Evolutionary conservation across 2,329 filamentous ascomycete genomes (phyloP).

Genomic region (Stemphylium vesicarium): DNA sequence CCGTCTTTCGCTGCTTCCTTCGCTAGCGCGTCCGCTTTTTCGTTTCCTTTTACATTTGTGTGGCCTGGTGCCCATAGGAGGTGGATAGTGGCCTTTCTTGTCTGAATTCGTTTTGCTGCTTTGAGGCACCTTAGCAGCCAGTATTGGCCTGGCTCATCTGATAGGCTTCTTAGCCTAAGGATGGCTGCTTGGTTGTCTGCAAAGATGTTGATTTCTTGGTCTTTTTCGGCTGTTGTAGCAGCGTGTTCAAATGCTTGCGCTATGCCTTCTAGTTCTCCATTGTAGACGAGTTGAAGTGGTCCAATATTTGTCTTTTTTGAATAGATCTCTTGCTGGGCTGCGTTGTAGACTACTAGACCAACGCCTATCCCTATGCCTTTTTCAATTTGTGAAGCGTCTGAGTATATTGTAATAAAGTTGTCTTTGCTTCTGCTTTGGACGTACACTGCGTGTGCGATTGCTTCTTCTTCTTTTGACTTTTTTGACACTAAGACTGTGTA

Average conservation of each 20-base stretch:
- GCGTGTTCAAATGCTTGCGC: not conserved
- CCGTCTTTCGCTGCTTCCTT: not conserved
- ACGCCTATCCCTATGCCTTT: not conserved
- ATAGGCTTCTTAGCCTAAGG: not conserved
- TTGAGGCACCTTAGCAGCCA: not conserved
- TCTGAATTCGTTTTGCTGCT: not conserved
- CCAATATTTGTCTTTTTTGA: not conserved
- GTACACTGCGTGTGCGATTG: not conserved
- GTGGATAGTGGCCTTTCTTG: not conserved
- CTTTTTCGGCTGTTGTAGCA: not conserved
- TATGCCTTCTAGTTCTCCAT: not conserved
- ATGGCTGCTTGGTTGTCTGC: not conserved
- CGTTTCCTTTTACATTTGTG: not conserved
- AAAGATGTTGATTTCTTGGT: not conserved
- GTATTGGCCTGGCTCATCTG: not conserved
- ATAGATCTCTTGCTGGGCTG: too few species aligned
- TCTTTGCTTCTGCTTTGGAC: not conserved
- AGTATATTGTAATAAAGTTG: not conserved
- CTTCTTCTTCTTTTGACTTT: not conserved
- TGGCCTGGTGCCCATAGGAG: not conserved
- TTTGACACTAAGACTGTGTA: not conserved
- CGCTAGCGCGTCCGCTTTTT: not conserved
- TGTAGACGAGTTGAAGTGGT: not conserved
- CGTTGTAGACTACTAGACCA: not conserved
- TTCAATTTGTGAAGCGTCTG: not conserved